A percentile compares a stretch with the other conserved stretches of the same genome.
phyloP scores from a whole-genome alignment of 805 yeast genomes.

The Candida jianshihensis region DNA sequence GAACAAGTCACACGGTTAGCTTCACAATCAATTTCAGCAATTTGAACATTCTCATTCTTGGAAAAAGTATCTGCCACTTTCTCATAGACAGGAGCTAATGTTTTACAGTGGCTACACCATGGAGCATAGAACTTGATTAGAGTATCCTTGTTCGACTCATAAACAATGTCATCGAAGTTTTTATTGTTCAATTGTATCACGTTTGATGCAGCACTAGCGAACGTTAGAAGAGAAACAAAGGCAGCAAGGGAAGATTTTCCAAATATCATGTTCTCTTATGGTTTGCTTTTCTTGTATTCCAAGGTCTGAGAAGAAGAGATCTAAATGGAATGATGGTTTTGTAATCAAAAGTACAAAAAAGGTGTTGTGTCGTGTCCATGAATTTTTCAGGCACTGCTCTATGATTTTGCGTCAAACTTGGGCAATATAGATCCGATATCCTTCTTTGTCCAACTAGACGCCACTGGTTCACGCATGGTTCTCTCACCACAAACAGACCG shows the following conservation, averaged over 20 bases:
- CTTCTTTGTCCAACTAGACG: too few species aligned
- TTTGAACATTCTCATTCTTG: constrained; percentile 47
- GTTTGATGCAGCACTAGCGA: constrained; percentile 11
- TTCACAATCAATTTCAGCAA: constrained; percentile 88
- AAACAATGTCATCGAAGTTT: constrained; percentile 48
- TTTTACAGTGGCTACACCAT: constrained; percentile 97
- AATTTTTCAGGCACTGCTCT: too few species aligned
- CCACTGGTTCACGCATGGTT: too few species aligned
- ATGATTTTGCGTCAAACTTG: too few species aligned
- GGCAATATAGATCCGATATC: too few species aligned
- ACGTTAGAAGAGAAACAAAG: neutral
- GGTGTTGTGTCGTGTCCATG: too few species aligned
- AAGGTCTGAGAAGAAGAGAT: too few species aligned
- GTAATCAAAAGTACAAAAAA: too few species aligned
- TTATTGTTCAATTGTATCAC: constrained; percentile 40
- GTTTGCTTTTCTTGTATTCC: too few species aligned
- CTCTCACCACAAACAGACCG: too few species aligned
- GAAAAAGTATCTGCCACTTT: constrained; percentile 69
- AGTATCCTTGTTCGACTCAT: constrained; percentile 60
- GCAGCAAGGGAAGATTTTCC: neutral
- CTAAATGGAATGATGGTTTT: too few species aligned
- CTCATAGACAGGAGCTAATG: constrained; percentile 78
- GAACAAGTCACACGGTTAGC: constrained; percentile 70
- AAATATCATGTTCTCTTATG: too few species aligned
- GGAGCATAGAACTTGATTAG: constrained; percentile 90